These are phyloP conservation scores for Heterobasidion occidentale DNA, from an alignment of 1,284 basidiomycete species.

Conservation along the genomic window DNA sequence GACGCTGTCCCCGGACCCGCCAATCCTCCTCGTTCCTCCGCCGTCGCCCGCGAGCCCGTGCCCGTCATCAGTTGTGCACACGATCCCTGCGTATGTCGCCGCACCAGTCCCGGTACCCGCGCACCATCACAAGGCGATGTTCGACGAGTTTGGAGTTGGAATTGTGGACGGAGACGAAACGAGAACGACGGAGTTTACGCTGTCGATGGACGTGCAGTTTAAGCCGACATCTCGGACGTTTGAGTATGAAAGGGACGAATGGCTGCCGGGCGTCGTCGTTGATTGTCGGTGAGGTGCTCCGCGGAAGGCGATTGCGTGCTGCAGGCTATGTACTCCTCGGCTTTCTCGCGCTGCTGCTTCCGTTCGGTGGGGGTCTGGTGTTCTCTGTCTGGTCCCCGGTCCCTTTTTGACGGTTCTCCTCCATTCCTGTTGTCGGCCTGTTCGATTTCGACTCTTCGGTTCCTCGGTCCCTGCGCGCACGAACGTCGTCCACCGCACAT, in stretches of 20 bases:
- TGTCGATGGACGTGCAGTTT: constrained; percentile 18
- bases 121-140: constrained; percentile 1
- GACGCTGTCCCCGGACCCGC: constrained; percentile 3
- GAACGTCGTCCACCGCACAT: neutral
- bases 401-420: neutral
- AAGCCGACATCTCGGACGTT: neutral
- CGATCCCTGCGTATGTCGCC: constrained; percentile 1
- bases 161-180: neutral
- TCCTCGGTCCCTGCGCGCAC: neutral
- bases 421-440: neutral
- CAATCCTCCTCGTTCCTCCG: constrained; percentile 5
- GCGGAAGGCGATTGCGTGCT: neutral
- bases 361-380: too few species aligned
- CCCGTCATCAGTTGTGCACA: constrained; percentile 1
- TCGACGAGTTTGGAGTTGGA: neutral
- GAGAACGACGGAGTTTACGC: constrained; percentile 16
- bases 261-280: constrained; percentile 12
- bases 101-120: constrained; percentile 5
- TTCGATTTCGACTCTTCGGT: neutral
- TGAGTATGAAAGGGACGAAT: constrained; percentile 11
- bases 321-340: neutral
- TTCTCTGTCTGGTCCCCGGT: too few species aligned
- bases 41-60: constrained; percentile 1
- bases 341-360: too few species aligned
- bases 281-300: neutral